These are phyloP conservation scores for Penicillium italicum DNA, from an alignment of 2,329 filamentous ascomycete genomes.

Conservation along the genomic window DNA sequence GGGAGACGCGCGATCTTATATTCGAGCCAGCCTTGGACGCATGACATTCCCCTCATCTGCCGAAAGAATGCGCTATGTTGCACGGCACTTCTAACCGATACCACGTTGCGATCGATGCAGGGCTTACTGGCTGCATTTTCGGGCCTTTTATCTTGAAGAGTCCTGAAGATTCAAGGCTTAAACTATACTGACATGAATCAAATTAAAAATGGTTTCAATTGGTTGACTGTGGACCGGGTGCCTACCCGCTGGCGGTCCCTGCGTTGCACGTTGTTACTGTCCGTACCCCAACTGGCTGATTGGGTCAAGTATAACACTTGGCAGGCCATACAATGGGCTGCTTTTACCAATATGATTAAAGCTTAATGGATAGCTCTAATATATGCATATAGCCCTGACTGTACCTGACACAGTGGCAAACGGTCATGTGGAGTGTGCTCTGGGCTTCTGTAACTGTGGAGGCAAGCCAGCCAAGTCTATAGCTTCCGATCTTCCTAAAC, in stretches of 20 bases:
- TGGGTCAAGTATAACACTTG: not conserved
- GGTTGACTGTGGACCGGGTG: not conserved
- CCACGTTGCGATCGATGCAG: conserved; percentile 15
- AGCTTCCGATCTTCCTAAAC: not conserved
- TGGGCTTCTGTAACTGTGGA: not conserved
- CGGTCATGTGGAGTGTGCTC: not conserved
- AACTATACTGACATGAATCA: not conserved
- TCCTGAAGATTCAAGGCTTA: not conserved
- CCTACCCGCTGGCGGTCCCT: not conserved
- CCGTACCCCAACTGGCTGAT: not conserved
- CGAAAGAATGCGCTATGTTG: not conserved
- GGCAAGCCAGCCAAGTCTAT: not conserved
- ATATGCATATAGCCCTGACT: not conserved
- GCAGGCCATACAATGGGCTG: not conserved
- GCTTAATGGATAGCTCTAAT: not conserved
- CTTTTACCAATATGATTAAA: not conserved
- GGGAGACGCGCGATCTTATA: conserved; percentile 21
- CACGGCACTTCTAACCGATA: not conserved
- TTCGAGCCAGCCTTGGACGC: not conserved
- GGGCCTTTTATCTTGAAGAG: not conserved
- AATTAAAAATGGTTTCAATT: not conserved
- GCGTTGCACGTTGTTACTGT: conserved; percentile 1
- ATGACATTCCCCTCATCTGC: not conserved
- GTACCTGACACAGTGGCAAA: not conserved
- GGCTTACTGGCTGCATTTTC: conserved; percentile 15